Evolutionary conservation across 306 rosid genomes (phyloP), one percentile per base, ranked within the genome.

Genomic region (Hippophae tibetana): DNA sequence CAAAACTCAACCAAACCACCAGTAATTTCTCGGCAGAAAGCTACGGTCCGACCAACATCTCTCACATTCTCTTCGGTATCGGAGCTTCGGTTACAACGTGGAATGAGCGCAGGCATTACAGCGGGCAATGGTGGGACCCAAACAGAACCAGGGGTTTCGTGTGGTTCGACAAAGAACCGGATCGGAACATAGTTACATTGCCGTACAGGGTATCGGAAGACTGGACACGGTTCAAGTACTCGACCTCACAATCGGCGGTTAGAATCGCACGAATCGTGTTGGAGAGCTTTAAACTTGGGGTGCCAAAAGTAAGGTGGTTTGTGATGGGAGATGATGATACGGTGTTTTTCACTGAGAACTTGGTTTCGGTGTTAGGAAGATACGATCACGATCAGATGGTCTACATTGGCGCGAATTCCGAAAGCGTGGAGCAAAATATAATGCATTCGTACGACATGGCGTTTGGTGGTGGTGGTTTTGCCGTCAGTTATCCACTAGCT

Each of bases 291-390:
- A 77, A 42, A 18, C 81, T 88, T 68, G 81, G 90, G 42, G 58
- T 78, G 47, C 81, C 92, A 18, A 68, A 80, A 66, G 95, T 84
- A 54, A 69, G 95, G 79, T 93, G 99, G 99, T 86, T 93, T 65
- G 99, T 93, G 6, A 93, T 93, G 99, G 99, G 97, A 44, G 97
- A 88, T 62, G 99, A 93, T 43, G 97, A 93, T 64, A 86, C 96
- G 1, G 86, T 93, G 67, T 93, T 88, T 60, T 86, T 93, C 58
- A 8, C 86, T 0, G 69, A 82, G 53, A 93, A 93, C 71, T 60
- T 93, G n/a, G 95, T 84, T 42, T 67, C 86, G 41, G 90, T 84
- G 63, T 64, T 93, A 38, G 70, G 82, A 61, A 81, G 74, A 9
- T 88, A 83, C 57, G 97, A 93, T 64, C 95, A 93, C 63, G 64